Evolutionary conservation across 1,284 basidiomycete genomes (phyloP).

Genomic region (Moesziomyces globuligerus): DNA sequence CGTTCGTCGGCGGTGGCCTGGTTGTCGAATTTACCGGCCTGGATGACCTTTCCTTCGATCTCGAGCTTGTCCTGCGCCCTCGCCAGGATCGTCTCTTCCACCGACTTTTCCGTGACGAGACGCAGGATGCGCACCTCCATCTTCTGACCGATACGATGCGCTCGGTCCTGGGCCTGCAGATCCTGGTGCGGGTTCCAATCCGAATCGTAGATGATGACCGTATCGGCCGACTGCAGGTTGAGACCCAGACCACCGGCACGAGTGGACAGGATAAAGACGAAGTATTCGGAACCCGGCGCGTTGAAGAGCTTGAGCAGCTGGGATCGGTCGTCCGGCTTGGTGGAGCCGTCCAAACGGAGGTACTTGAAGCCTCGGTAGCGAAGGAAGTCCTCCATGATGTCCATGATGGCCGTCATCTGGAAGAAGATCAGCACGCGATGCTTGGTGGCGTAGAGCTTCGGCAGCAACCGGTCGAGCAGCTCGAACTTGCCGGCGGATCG

Average conservation of each 20-base stretch:
- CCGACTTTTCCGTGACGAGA: slow-evolving; percentile 96
- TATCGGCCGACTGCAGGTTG: slow-evolving; percentile 97
- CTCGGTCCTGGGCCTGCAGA: slow-evolving; percentile 83
- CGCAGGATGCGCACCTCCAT: slow-evolving; percentile 96
- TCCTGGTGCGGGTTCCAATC: slow-evolving; percentile 72
- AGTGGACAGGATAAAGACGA: slow-evolving; percentile 86
- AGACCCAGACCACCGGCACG: slow-evolving; percentile 96
- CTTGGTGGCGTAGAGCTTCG: slow-evolving; percentile 90
- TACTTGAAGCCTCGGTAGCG: slow-evolving; percentile 89
- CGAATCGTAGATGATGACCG: slow-evolving; percentile 89
- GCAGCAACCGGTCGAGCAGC: slow-evolving; percentile 89
- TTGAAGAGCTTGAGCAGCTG: slow-evolving; percentile 91
- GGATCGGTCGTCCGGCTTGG: slow-evolving; percentile 97
- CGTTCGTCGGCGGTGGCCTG: slow-evolving; percentile 98
- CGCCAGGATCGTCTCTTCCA: slow-evolving; percentile 96
- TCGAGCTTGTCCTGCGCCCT: slow-evolving; percentile 96
- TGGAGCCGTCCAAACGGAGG: slow-evolving; percentile 94
- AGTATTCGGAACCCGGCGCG: slow-evolving; percentile 85
- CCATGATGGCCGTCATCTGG: slow-evolving; percentile 99
- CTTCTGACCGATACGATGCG: slow-evolving; percentile 99
- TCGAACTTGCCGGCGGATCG: slow-evolving; percentile 94
- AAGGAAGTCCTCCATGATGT: slow-evolving; percentile 98
- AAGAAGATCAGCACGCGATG: slow-evolving; percentile 99
- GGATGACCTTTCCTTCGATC: slow-evolving; percentile 93
- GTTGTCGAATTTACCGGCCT: slow-evolving; percentile 97